These are phyloP conservation scores for Candida sp. DNA, from an alignment of 1,139 yeast genomes.

Conservation along the genomic window DNA sequence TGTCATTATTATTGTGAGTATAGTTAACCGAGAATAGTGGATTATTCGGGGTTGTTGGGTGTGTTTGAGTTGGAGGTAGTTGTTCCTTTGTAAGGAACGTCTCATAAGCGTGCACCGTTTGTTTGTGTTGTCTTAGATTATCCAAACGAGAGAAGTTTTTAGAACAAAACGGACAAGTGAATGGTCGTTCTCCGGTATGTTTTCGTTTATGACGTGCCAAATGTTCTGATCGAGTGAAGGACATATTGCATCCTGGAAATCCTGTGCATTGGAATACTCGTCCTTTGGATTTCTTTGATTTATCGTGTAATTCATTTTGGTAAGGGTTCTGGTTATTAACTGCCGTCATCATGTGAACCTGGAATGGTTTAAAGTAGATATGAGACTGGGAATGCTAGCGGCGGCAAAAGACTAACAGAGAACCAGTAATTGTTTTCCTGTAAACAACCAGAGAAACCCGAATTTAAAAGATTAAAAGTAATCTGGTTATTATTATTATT, in stretches of 20 bases:
- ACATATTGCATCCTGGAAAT: slow-evolving; percentile 83
- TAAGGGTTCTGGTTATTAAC: slow-evolving; percentile 1
- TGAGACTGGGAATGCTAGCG: too few relatives aligned
- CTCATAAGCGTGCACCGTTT: slow-evolving; percentile 87
- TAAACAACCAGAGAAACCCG: too few relatives aligned
- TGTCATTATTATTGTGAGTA: slow-evolving; percentile 1
- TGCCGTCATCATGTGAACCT: slow-evolving; percentile 1
- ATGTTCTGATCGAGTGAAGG: slow-evolving; percentile 87
- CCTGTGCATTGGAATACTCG: slow-evolving; percentile 84
- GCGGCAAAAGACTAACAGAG: not conserved
- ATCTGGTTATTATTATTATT: too few relatives aligned
- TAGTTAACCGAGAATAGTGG: slow-evolving; percentile 5
- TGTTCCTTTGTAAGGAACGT: slow-evolving; percentile 22
- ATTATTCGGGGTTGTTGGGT: slow-evolving; percentile 9
- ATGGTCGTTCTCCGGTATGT: slow-evolving; percentile 95
- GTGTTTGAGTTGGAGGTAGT: slow-evolving; percentile 6
- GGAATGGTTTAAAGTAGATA: too few relatives aligned
- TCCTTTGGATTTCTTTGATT: slow-evolving; percentile 42
- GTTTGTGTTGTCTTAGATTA: slow-evolving; percentile 88
- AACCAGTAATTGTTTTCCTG: too few relatives aligned
- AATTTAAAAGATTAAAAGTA: too few relatives aligned
- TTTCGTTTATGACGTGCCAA: slow-evolving; percentile 89
- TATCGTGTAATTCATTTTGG: slow-evolving; percentile 3
- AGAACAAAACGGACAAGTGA: slow-evolving; percentile 79
- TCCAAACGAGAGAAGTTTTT: slow-evolving; percentile 82